Base-by-base conservation (phyloP, 2,329 filamentous ascomycete genomes). In the Diplocarpon mali region DNA sequence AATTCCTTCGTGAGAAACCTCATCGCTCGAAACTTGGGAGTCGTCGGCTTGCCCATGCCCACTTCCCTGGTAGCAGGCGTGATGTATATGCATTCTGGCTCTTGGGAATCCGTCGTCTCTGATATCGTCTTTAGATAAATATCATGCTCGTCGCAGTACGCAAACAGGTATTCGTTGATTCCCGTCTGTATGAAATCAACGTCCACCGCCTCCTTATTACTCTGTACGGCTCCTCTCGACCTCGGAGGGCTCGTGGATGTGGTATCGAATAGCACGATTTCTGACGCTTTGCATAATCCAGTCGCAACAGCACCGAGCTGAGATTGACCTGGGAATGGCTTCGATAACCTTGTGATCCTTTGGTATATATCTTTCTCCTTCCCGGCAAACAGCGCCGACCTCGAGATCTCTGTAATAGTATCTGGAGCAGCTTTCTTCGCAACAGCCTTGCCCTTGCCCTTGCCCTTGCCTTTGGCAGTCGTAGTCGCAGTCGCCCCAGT, bases 241-340 rank as follows among this genome's bases (percentile, higher is more conserved):
- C 67, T 73, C 46, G 71, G 71, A 30, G 66, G 72, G 63, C 51
- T 71, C 65, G 54, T 78, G 12, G 64, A 52, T 30, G 67, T 66
- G 13, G 80, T 77, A 60, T 85, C 76, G 60, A 95, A 94, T 35
- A 95, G 66, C 20, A 86, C 81, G 49, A 95, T 75, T 65, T 95
- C 84, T 11, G 83, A 76, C 38, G 83, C 70, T 48, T 78, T 79
- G 15, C 85, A 80, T 51, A 94, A 69, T 24, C 85, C 85, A 1
- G 87, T 89, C 9, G 87, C 83, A 48, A 84, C 79, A 11, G 79
- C 88, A 47, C 84, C 88, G 32, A 95, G 70, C 48, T 85, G 75
- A 35, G 74, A 72, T 46, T 69, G 67, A 15, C 69, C 71, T 36
- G 70, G 65, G 35, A 60, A 64, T 43, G 71, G 70, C 47, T 66